Base-by-base conservation (phyloP, 495 filamentous ascomycete species). In the Aspergillus biplanus region DNA sequence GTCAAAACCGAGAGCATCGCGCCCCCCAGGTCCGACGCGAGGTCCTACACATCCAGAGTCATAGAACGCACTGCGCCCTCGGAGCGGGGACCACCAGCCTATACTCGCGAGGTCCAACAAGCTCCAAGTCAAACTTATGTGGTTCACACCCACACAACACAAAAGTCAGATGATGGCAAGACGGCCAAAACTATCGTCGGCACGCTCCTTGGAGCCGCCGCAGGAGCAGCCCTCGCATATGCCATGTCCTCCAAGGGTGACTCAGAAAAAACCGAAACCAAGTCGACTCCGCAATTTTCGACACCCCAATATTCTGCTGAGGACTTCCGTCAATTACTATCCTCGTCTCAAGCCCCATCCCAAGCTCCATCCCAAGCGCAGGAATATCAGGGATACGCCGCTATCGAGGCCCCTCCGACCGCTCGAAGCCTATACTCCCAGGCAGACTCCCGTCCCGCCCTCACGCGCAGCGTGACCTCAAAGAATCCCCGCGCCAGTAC, bases 211-310 rank as follows among this genome's bases (percentile, higher is more conserved):
- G 92, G 90, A 27, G 92, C 88, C 16, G 90, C 89, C 8, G 85
- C 89, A 4, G 92, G 89, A 54, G 90, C 89, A 13, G 89, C 87
- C 0, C 70, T 92, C 42, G 88, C 90, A 1, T 94, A 93, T 71
- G 86, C 88, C 39, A 87, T 91, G n/a, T 44, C 39, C 78, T 78
- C 82, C 59, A 86, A 81, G 64, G 74, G 80, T 33, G 89, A 70
- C 67, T 82, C 63, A 5, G 69, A 71, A 18, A 71, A 65, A 34
- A 44, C 65, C 7, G 53, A 64, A 27, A 63, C 69, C 16, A 67
- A 69, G 13, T 65, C 68, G 21, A 61, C 61, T n/a, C 66, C 57
- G 5, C 57, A 59, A n/a, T 59, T 50, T 31, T 31, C 68, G 39
- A 44, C n/a, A 39, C 63, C 72, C 2, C 66, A 70, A 46, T 73